phyloP scores from a whole-genome alignment of 139 green algal genomes.

The Volvox africanus region DNA sequence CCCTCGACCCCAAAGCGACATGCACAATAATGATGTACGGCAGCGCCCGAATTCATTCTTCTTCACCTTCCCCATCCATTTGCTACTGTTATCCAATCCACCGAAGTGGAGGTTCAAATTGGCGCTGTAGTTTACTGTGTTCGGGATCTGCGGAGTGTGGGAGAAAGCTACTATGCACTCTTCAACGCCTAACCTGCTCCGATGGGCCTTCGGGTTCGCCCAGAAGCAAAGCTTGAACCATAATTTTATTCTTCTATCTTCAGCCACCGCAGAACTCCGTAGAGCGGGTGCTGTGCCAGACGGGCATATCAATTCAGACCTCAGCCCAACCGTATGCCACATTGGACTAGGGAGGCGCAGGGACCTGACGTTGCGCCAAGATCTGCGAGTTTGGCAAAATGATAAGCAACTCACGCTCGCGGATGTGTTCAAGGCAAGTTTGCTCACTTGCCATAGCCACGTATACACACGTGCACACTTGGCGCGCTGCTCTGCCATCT shows the following conservation, averaged over 20 bases:
- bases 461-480: too few relatives aligned
- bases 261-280: constrained; percentile 8
- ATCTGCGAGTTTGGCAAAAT: constrained; percentile 63
- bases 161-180: constrained; percentile 26
- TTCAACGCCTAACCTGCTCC: not conserved
- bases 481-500: too few relatives aligned
- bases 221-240: not conserved
- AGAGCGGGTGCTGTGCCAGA: constrained; percentile 56
- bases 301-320: constrained; percentile 70
- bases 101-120: too few relatives aligned
- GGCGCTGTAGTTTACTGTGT: not conserved
- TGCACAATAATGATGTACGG: too few relatives aligned
- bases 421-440: constrained; percentile 65
- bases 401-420: constrained; percentile 52
- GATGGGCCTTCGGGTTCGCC: constrained; percentile 18
- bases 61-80: too few relatives aligned
- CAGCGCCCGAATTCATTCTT: too few relatives aligned
- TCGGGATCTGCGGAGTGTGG: not conserved
- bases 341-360: constrained; percentile 70
- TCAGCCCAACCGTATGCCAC: constrained; percentile 68
- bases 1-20: too few relatives aligned
- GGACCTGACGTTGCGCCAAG: constrained; percentile 75
- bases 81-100: too few relatives aligned
- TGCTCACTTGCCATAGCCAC: not conserved
- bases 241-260: not conserved